phyloP scores from a whole-genome alignment of 2,329 filamentous ascomycete species.

The Verticillium zaregamsianum region DNA sequence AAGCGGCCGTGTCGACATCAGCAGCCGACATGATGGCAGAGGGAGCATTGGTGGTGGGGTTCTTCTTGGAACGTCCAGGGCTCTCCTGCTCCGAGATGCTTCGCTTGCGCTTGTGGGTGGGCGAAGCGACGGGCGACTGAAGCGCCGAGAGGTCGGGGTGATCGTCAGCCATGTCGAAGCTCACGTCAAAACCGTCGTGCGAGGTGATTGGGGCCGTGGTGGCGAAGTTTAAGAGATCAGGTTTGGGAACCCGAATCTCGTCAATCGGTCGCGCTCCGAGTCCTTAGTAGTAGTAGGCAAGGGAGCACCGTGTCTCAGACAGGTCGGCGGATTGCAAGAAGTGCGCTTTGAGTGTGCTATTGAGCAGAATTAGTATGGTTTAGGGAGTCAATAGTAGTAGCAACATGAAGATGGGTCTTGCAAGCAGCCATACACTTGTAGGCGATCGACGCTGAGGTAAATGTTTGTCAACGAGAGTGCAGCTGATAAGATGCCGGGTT shows the following conservation, averaged over 20 bases:
- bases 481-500: background rate
- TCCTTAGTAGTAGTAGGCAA: background rate
- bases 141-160: conserved; percentile 42
- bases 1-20: conserved; percentile 42
- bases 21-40: conserved; percentile 38
- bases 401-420: background rate
- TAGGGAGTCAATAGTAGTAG: background rate
- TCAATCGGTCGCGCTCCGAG: background rate
- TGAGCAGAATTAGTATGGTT: background rate
- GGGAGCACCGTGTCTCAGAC: background rate
- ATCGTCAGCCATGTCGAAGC: conserved; percentile 43
- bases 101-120: conserved; percentile 53
- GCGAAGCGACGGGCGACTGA: conserved; percentile 22
- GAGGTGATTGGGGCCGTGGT: background rate
- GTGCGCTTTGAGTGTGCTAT: background rate
- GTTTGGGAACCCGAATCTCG: background rate
- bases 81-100: conserved; percentile 39
- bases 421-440: background rate
- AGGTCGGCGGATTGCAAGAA: background rate
- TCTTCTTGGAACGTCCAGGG: conserved; percentile 48
- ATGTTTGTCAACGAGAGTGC: background rate
- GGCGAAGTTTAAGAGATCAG: background rate
- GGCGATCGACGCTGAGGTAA: background rate
- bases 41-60: conserved; percentile 24
- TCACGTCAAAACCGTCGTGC: background rate